These are phyloP conservation scores for Pochonia chlamydosporia DNA, from an alignment of 2,329 filamentous ascomycete species.

Conservation along the genomic window DNA sequence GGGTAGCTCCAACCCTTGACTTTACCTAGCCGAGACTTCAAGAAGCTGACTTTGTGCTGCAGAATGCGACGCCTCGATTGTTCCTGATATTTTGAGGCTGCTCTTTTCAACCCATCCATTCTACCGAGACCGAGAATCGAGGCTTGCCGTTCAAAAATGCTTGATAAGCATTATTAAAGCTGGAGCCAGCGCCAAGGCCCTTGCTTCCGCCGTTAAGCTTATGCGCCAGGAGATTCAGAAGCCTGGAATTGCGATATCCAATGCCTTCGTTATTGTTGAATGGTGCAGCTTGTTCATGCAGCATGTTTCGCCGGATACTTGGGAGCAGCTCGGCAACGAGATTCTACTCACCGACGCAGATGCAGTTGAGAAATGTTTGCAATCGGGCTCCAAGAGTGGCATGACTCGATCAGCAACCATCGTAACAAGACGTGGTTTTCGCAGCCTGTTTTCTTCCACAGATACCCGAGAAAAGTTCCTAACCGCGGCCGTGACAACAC, in stretches of 20 bases:
- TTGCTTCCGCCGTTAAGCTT: slow-evolving; percentile 60
- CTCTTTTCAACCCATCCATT: slow-evolving; percentile 84
- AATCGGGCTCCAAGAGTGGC: slow-evolving; percentile 54
- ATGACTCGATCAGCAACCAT: slow-evolving; percentile 70
- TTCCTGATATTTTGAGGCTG: slow-evolving; percentile 56
- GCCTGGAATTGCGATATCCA: slow-evolving; percentile 67
- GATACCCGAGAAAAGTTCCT: slow-evolving; percentile 55
- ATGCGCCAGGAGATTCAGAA: slow-evolving; percentile 72
- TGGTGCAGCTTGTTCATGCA: slow-evolving; percentile 82
- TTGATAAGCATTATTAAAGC: slow-evolving; percentile 61
- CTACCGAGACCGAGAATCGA: slow-evolving; percentile 80
- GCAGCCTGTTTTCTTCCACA: slow-evolving; percentile 60
- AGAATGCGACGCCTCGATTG: slow-evolving; percentile 41
- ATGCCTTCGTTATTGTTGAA: slow-evolving; percentile 82
- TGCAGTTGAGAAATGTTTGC: slow-evolving; percentile 71
- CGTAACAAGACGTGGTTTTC: slow-evolving; percentile 72
- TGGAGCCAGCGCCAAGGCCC: slow-evolving; percentile 45
- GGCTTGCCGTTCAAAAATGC: slow-evolving; percentile 77
- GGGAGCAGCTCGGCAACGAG: slow-evolving; percentile 59
- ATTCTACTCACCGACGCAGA: slow-evolving; percentile 65
- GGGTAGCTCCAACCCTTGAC: slow-evolving; percentile 2
- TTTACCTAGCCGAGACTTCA: neutral
- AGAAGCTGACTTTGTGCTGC: neutral
- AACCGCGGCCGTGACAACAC: slow-evolving; percentile 53
- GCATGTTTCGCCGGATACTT: slow-evolving; percentile 56